Percentiles rank a stretch among this genome's conserved stretches.
Evolutionary conservation across 2,329 filamentous ascomycete genomes (phyloP).

Genomic region (Colletotrichum sp.): DNA sequence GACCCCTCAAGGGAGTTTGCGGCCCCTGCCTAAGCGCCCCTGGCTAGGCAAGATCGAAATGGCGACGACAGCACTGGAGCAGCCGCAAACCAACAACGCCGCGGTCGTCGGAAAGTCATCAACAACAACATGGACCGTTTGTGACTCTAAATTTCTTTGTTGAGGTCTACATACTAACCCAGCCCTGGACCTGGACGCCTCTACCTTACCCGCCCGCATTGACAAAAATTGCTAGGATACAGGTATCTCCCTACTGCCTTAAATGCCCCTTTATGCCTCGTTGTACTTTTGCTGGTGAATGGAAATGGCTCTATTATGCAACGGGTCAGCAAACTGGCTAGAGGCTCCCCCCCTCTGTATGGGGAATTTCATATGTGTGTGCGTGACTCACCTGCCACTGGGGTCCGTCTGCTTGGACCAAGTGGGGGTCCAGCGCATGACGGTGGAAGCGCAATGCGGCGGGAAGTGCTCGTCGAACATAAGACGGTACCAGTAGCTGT

Average conservation of each 20-base stretch:
- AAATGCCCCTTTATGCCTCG: conserved; percentile 36
- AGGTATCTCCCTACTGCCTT: conserved; percentile 1
- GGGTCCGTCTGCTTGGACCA: conserved; percentile 98
- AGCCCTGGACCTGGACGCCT: conserved; percentile 18
- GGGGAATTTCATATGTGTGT: not conserved
- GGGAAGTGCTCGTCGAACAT: conserved; percentile 99
- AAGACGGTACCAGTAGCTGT: conserved; percentile 90
- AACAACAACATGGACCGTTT: not conserved
- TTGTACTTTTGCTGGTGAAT: conserved; percentile 80
- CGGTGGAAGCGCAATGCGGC: conserved; percentile 85
- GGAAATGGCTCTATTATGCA: conserved; percentile 68
- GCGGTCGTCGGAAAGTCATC: not conserved
- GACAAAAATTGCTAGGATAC: conserved; percentile 17
- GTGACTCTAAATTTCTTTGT: conserved; percentile 14
- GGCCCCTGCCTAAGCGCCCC: not conserved
- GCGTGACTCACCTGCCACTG: conserved; percentile 75
- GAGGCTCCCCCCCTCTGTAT: not conserved
- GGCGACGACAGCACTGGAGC: not conserved
- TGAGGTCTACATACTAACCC: conserved; percentile 15
- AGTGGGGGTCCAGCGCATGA: conserved; percentile 95
- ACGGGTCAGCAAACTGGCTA: conserved; percentile 5
- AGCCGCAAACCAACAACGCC: not conserved
- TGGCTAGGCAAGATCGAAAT: not conserved
- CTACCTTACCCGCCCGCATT: conserved; percentile 16
- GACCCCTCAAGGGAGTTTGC: not conserved